Evolutionary conservation across 371 early-diverging fungal species (phyloP).

Genomic region (Vairimorpha necatrix): DNA sequence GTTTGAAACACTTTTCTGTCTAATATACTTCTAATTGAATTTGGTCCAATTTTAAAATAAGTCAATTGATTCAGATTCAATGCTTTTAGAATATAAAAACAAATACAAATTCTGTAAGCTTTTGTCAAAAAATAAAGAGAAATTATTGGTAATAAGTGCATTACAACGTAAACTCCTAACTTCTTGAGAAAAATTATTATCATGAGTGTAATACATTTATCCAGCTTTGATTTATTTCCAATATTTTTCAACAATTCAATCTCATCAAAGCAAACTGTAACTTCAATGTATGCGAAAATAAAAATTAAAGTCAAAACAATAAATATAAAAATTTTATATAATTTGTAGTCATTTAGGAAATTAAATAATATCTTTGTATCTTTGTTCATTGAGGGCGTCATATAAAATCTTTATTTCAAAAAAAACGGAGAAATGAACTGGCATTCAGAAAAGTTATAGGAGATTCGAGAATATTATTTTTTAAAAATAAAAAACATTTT

Average conservation of each 20-base stretch:
- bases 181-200: not conserved
- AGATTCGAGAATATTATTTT: no score
- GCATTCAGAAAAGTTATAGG: no score
- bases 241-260: not conserved
- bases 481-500: no score
- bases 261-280: not conserved
- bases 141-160: not conserved
- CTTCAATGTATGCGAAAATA: not conserved
- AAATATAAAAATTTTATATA: not conserved
- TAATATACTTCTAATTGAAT: not conserved
- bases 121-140: not conserved
- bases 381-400: not conserved
- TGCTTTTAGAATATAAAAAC: slow-evolving; percentile 28
- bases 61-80: slow-evolving; percentile 16
- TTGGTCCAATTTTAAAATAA: not conserved
- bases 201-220: not conserved
- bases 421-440: no score
- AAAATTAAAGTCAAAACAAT: not conserved
- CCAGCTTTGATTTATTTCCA: not conserved
- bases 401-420: no score
- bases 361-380: not conserved
- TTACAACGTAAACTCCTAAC: not conserved
- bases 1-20: not conserved
- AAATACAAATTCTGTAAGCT: not conserved
- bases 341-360: not conserved